These are phyloP conservation scores for Trichosporon sp. DNA, from an alignment of 1,284 basidiomycete species.

Conservation along the genomic window DNA sequence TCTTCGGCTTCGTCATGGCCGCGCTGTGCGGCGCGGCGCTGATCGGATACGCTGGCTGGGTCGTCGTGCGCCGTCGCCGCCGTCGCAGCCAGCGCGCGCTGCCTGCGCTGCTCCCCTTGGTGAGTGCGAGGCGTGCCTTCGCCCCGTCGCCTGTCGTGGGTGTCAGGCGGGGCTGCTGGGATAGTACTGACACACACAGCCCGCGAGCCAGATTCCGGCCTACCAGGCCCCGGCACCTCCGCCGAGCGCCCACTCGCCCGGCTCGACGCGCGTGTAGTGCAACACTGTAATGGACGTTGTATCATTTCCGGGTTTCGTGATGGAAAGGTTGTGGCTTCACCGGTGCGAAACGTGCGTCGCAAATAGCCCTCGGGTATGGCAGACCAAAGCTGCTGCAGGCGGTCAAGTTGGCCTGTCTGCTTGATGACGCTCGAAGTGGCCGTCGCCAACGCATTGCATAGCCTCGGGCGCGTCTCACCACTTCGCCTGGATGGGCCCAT, in stretches of 20 bases:
- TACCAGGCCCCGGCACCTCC: neutral
- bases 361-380: no score
- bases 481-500: no score
- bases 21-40: neutral
- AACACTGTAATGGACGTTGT: neutral
- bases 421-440: no score
- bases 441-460: no score
- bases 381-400: no score
- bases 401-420: no score
- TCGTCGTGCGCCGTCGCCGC: neutral
- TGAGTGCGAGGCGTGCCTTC: no score
- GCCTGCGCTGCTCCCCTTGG: neutral
- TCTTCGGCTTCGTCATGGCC: neutral
- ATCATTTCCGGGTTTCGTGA: neutral
- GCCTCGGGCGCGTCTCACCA: no score
- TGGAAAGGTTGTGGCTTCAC: neutral
- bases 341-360: no score
- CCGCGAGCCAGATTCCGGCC: neutral
- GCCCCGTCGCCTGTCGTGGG: no score
- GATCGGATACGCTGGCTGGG: neutral
- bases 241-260: neutral
- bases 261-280: neutral
- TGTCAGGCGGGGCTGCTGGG: no score
- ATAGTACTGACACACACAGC: neutral
- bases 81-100: neutral